phyloP scores from a whole-genome alignment of 2,329 filamentous ascomycete species.

The Endothia cerciana region DNA sequence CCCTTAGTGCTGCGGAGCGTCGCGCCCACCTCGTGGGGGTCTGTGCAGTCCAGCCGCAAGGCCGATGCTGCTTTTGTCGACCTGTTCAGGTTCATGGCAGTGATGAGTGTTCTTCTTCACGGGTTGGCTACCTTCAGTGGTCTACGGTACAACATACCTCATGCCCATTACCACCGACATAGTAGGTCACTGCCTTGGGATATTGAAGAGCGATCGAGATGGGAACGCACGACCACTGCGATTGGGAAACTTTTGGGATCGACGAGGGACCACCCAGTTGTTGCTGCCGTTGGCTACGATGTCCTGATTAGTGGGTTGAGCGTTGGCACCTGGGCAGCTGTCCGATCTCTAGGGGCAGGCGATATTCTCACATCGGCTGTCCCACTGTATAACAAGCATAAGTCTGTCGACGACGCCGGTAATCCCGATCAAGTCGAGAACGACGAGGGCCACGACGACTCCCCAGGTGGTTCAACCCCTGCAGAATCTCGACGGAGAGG shows the following conservation, averaged over 20 bases:
- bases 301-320: constrained; percentile 58
- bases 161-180: constrained; percentile 52
- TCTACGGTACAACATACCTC: constrained; percentile 52
- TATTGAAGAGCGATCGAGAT: constrained; percentile 46
- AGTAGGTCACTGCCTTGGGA: constrained; percentile 52
- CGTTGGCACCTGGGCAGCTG: constrained; percentile 61
- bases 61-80: constrained; percentile 46
- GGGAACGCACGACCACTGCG: constrained; percentile 51
- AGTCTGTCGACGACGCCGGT: background rate
- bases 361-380: constrained; percentile 49
- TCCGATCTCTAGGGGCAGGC: constrained; percentile 53
- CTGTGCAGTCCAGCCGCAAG: constrained; percentile 43
- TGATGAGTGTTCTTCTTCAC: constrained; percentile 49
- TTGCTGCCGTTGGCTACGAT: constrained; percentile 61
- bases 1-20: constrained; percentile 52
- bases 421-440: constrained; percentile 12
- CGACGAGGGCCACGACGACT: constrained; percentile 31
- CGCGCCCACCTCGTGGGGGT: constrained; percentile 55
- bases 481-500: background rate
- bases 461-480: background rate
- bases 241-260: constrained; percentile 52
- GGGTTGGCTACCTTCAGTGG: constrained; percentile 47
- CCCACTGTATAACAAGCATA: constrained; percentile 36
- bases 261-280: constrained; percentile 59
- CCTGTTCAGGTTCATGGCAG: constrained; percentile 53